Evolutionary conservation across 768 basidiomycete genomes (phyloP).

Genomic region (Lactarius quietus): DNA sequence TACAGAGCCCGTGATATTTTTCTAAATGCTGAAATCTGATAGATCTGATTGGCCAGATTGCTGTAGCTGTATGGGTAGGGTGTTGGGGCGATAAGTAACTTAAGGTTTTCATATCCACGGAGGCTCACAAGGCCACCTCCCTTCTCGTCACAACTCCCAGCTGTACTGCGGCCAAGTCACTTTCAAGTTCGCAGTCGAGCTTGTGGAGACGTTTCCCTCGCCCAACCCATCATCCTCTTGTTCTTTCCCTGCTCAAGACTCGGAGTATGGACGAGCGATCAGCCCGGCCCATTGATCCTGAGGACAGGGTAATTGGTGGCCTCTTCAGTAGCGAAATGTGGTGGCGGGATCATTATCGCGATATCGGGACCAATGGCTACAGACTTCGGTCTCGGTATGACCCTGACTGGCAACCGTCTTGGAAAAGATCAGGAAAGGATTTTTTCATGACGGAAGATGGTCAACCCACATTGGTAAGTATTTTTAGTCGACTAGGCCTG

Average conservation of each 20-base stretch:
- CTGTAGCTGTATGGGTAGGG: too few relatives aligned
- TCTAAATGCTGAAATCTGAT: too few relatives aligned
- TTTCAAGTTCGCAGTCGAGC: not conserved
- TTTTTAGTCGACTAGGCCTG: too few relatives aligned
- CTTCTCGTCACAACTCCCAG: not conserved
- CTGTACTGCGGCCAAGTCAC: not conserved
- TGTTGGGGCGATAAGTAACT: too few relatives aligned
- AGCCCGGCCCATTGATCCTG: not conserved
- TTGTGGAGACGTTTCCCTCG: not conserved
- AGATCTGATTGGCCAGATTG: too few relatives aligned
- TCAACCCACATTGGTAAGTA: conserved; percentile 10
- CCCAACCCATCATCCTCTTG: not conserved
- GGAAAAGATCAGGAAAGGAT: conserved; percentile 4
- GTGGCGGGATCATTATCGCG: conserved; percentile 19
- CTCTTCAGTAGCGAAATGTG: conserved; percentile 15
- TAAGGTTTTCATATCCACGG: not conserved
- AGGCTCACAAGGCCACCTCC: not conserved
- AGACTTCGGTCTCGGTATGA: conserved; percentile 16
- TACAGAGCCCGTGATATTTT: too few relatives aligned
- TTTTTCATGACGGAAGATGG: conserved; percentile 15
- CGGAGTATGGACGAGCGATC: not conserved
- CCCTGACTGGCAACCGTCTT: conserved; percentile 15
- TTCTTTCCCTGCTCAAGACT: not conserved
- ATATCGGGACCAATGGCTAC: conserved; percentile 14
- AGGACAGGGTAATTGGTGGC: not conserved